Evolutionary conservation across 1,139 yeast species (phyloP).

Genomic region (Candida tunisiensis): DNA sequence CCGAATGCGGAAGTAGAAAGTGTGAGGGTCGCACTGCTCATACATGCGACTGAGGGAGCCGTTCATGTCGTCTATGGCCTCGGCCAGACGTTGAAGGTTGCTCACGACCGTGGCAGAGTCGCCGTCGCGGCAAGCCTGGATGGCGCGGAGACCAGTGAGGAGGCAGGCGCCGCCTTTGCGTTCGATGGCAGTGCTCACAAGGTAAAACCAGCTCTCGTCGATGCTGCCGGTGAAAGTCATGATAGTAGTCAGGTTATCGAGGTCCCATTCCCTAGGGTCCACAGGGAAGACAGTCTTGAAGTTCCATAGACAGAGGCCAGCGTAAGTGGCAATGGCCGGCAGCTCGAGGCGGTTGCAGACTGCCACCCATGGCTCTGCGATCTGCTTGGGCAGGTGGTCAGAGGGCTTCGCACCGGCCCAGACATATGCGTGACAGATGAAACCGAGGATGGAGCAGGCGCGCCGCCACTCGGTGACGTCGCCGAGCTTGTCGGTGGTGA

Average conservation of each 20-base stretch:
- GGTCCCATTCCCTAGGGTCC: constrained; percentile 23
- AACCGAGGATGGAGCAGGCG: constrained; percentile 65
- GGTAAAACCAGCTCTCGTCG: constrained; percentile 89
- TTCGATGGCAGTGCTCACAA: constrained; percentile 79
- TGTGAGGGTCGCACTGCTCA: constrained; percentile 90
- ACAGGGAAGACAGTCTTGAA: constrained; percentile 45
- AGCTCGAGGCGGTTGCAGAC: constrained; percentile 45
- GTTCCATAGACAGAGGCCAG: constrained; percentile 82
- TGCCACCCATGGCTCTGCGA: constrained; percentile 53
- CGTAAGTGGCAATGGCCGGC: constrained; percentile 81
- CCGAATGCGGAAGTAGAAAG: constrained; percentile 69
- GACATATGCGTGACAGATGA: constrained; percentile 73
- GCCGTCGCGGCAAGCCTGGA: constrained; percentile 32
- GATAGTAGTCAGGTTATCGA: constrained; percentile 61
- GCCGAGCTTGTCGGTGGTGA: constrained; percentile 29
- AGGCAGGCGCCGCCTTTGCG: constrained; percentile 58
- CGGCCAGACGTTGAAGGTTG: constrained; percentile 50
- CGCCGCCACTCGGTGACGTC: constrained; percentile 43
- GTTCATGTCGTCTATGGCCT: constrained; percentile 61
- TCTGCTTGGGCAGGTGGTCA: constrained; percentile 47
- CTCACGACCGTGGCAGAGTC: constrained; percentile 24
- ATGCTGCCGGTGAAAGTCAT: constrained; percentile 80
- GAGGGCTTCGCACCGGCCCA: constrained; percentile 56
- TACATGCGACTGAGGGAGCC: constrained; percentile 67
- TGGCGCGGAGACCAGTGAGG: constrained; percentile 42